Evolutionary conservation across 495 filamentous ascomycete species (phyloP).

Genomic region (Apodospora peruviana): DNA sequence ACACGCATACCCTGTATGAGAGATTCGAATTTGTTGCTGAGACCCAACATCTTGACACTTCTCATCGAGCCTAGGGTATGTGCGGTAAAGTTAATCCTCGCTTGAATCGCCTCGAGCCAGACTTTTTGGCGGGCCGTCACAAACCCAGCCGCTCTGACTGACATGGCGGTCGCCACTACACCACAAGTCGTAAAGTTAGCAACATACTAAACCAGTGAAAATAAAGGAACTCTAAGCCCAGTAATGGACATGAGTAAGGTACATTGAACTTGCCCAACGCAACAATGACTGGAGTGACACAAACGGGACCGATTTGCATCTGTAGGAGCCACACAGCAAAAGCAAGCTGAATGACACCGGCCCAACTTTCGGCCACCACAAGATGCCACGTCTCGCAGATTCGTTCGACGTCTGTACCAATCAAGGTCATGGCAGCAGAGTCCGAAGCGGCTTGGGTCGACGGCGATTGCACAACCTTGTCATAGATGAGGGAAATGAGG

Average conservation of each 20-base stretch:
- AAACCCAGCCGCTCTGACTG: slow-evolving; percentile 14
- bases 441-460: slow-evolving; percentile 9
- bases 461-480: slow-evolving; percentile 8
- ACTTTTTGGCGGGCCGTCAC: slow-evolving; percentile 17
- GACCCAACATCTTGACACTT: slow-evolving; percentile 36
- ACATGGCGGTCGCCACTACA: neutral
- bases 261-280: slow-evolving; percentile 7
- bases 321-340: slow-evolving; percentile 6
- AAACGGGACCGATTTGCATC: slow-evolving; percentile 6
- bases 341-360: slow-evolving; percentile 5
- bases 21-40: slow-evolving; percentile 20
- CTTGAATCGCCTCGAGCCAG: slow-evolving; percentile 34
- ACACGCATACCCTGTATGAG: slow-evolving; percentile 46
- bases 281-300: slow-evolving; percentile 13
- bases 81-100: slow-evolving; percentile 25
- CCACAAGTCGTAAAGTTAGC: neutral
- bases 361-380: slow-evolving; percentile 1
- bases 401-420: slow-evolving; percentile 22
- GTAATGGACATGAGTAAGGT: neutral
- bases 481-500: slow-evolving; percentile 19
- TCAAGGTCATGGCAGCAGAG: slow-evolving; percentile 20
- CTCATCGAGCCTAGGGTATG: slow-evolving; percentile 34
- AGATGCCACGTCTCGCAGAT: slow-evolving; percentile 10
- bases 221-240: no score
- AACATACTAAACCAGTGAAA: no score